Conservation (phyloP, 2,329 filamentous ascomycete species). For the Aspergillus sp. region DNA sequence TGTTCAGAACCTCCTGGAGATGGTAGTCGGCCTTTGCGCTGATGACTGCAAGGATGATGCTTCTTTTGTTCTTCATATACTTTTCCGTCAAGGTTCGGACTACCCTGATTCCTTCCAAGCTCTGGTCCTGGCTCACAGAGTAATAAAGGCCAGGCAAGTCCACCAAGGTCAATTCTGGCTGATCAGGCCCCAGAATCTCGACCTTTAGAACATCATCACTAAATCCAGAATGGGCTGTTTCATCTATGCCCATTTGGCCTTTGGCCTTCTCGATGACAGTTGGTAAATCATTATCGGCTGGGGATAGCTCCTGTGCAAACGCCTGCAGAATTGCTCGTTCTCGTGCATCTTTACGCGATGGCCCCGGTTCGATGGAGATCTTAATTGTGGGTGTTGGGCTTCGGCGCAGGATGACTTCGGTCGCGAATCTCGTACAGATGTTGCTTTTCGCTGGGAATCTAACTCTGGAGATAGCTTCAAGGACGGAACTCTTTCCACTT, state of each 20-base stretch:
- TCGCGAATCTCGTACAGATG: constrained; percentile 63
- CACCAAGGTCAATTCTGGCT: constrained; percentile 63
- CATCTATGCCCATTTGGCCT: constrained; percentile 52
- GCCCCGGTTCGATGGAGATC: constrained; percentile 47
- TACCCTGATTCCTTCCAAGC: constrained; percentile 53
- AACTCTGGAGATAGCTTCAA: constrained; percentile 65
- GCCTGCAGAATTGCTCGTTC: constrained; percentile 6
- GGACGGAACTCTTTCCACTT: constrained; percentile 65
- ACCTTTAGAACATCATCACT: constrained; percentile 58
- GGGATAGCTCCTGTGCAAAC: constrained; percentile 18
- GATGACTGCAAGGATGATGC: constrained; percentile 61
- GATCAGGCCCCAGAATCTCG: constrained; percentile 61
- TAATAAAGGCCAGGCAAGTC: constrained; percentile 63
- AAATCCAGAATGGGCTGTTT: constrained; percentile 21
- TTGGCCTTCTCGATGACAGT: constrained; percentile 57
- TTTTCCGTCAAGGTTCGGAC: constrained; percentile 52
- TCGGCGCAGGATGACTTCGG: constrained; percentile 58
- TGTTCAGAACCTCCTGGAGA: constrained; percentile 60
- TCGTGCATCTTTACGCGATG: constrained; percentile 19
- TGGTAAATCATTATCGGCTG: constrained; percentile 37
- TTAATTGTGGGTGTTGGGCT: constrained; percentile 38
- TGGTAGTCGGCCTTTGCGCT: constrained; percentile 55
- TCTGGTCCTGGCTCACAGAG: constrained; percentile 57
- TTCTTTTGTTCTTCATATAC: constrained; percentile 62
- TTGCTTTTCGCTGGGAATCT: constrained; percentile 59